Evolutionary conservation across 2,329 filamentous ascomycete species (phyloP).

Genomic region (Fusarium sp.): DNA sequence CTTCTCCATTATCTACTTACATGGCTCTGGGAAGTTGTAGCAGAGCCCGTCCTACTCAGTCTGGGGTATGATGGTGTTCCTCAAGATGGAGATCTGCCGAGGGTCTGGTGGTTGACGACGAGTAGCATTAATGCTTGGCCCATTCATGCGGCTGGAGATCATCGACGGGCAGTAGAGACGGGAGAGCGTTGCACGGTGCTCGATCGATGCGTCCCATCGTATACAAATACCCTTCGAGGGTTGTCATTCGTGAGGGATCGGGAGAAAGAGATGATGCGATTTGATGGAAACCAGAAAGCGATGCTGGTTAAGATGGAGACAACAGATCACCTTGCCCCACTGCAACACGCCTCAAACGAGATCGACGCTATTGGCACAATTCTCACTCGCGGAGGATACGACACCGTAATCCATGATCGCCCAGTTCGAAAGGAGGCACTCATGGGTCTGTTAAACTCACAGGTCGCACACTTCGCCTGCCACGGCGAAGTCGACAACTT

Average conservation of each 20-base stretch:
- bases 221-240: neutral
- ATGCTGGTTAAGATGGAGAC: neutral
- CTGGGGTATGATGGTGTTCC: neutral
- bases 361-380: neutral
- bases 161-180: neutral
- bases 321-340: neutral
- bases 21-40: neutral
- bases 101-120: neutral
- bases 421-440: neutral
- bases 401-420: neutral
- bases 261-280: neutral
- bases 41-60: neutral
- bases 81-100: neutral
- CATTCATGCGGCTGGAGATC: neutral
- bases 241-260: neutral
- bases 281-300: rapidly evolving
- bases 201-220: neutral
- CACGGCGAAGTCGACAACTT: neutral
- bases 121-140: neutral
- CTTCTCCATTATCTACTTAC: neutral
- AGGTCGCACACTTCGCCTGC: neutral
- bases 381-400: neutral
- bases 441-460: neutral
- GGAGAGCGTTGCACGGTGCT: neutral
- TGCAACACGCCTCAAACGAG: neutral